Evolutionary conservation across 2,329 filamentous ascomycete species (phyloP).

Genomic region (Calonectria pteridis): DNA sequence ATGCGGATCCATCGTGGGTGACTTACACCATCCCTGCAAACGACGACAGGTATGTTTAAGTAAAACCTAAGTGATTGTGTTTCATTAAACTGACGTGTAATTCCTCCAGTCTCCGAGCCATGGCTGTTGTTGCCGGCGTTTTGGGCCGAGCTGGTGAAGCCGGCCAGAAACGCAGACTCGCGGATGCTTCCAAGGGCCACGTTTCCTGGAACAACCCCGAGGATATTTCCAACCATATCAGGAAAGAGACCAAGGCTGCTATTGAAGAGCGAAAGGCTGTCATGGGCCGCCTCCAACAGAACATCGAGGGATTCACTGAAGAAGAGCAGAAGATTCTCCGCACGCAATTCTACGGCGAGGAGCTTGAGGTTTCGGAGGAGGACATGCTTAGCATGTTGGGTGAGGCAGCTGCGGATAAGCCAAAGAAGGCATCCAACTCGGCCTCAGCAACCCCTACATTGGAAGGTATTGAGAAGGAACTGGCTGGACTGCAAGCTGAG

Average conservation of each 20-base stretch:
- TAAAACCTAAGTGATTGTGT: neutral
- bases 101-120: slow-evolving; percentile 76
- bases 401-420: slow-evolving; percentile 35
- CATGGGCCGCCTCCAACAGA: slow-evolving; percentile 52
- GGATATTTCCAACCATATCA: slow-evolving; percentile 57
- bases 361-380: slow-evolving; percentile 50
- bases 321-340: slow-evolving; percentile 53
- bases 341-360: slow-evolving; percentile 41
- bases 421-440: slow-evolving; percentile 26
- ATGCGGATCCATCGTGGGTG: slow-evolving; percentile 91
- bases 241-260: slow-evolving; percentile 47
- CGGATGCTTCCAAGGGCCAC: slow-evolving; percentile 70
- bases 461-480: slow-evolving; percentile 23
- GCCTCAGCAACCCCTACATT: neutral
- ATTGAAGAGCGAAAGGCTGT: slow-evolving; percentile 50
- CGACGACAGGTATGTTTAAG: slow-evolving; percentile 80
- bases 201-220: slow-evolving; percentile 71
- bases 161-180: slow-evolving; percentile 77
- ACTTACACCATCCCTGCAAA: slow-evolving; percentile 98
- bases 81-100: slow-evolving; percentile 38
- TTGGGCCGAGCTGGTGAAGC: slow-evolving; percentile 86
- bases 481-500: slow-evolving; percentile 14
- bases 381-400: slow-evolving; percentile 52
- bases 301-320: slow-evolving; percentile 52
- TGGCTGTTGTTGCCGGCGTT: slow-evolving; percentile 85